Conservation (phyloP, 768 basidiomycete species). For the Leccinum longicurvipes region DNA sequence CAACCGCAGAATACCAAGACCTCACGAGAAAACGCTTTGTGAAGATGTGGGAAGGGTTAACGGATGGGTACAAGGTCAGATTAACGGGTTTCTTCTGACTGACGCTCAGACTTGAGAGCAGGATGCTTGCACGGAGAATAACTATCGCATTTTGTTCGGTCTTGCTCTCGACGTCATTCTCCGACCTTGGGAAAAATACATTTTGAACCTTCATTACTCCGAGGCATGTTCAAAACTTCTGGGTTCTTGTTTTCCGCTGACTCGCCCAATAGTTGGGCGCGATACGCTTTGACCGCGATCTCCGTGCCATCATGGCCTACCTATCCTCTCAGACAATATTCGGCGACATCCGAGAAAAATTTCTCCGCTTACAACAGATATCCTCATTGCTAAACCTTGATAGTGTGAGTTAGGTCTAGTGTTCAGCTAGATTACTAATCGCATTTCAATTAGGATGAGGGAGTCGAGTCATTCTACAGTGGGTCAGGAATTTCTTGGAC, state of each 20-base stretch:
- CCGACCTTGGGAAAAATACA: conserved; percentile 93
- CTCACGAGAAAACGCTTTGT: conserved; percentile 86
- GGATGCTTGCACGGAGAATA: conserved; percentile 85
- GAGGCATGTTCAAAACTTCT: conserved; percentile 52
- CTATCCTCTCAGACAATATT: conserved; percentile 86
- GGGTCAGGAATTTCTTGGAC: conserved; percentile 91
- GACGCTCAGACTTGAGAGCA: conserved; percentile 29
- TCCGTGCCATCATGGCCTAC: conserved; percentile 78
- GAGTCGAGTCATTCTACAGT: conserved; percentile 92
- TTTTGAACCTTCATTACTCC: conserved; percentile 77
- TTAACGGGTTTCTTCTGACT: background rate
- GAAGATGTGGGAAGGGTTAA: conserved; percentile 79
- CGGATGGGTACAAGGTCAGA: conserved; percentile 82
- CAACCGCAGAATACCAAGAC: conserved; percentile 81
- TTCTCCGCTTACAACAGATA: conserved; percentile 88
- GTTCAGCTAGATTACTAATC: conserved; percentile 4
- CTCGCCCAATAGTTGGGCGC: conserved; percentile 72
- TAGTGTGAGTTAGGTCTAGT: conserved; percentile 38
- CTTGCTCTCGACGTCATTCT: conserved; percentile 84
- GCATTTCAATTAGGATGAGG: conserved; percentile 67
- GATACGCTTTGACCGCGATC: conserved; percentile 90
- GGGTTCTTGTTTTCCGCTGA: background rate
- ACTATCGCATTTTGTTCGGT: conserved; percentile 83
- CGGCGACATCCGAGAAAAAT: conserved; percentile 90
- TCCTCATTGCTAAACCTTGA: conserved; percentile 90